Base-by-base conservation (phyloP, 345 rosid species). In the Anacardium occidentale region DNA sequence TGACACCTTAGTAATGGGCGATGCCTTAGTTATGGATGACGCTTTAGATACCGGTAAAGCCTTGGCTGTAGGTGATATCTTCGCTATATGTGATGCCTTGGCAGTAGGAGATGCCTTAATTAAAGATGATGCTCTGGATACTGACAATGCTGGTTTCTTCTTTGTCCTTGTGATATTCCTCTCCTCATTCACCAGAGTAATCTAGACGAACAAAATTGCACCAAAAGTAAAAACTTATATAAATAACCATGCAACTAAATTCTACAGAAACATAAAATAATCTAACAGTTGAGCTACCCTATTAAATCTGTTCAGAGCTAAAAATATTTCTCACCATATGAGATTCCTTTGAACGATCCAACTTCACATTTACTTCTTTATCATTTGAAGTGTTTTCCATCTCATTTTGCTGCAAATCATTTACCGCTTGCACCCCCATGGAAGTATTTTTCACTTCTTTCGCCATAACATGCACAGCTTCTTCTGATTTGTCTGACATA, bases 311-410 rank as follows among this genome's bases (percentile, higher is more conserved):
- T 29, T 29, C 74, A 42, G 57, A 14, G 26, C 37, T 22, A n/a
- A 34, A n/a, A 32, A 21, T 25, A 57, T 64, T 15, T 61, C 21
- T 29, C 68, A 94, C 98, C 97, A 87, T 85, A 29, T 71, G 79
- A 72, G 88, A 64, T 67, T 57, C 78, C 74, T 79, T 85, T 17
- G 52, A 77, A 78, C 61, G 84, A 80, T 74, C 83, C 54, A 66
- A 68, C 69, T 76, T 79, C 7, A 47, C 71, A 67, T 69, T 83
- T 70, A 64, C 80, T 70, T 76, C 81, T 25, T 66, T 75, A 68
- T 45, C 74, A 73, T 72, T 69, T 50, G 58, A 63, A 18, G 75
- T 57, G 62, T 48, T 77, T 66, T 70, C 76, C 24, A 5, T 70
- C 77, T 82, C 86, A 62, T 73, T 79, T 62, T 70, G 81, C 45